A percentile compares a stretch with the other conserved stretches of the same genome.
Evolutionary conservation across 2,329 filamentous ascomycete genomes (phyloP).

Genomic region (Akanthomyces dipterigenus): DNA sequence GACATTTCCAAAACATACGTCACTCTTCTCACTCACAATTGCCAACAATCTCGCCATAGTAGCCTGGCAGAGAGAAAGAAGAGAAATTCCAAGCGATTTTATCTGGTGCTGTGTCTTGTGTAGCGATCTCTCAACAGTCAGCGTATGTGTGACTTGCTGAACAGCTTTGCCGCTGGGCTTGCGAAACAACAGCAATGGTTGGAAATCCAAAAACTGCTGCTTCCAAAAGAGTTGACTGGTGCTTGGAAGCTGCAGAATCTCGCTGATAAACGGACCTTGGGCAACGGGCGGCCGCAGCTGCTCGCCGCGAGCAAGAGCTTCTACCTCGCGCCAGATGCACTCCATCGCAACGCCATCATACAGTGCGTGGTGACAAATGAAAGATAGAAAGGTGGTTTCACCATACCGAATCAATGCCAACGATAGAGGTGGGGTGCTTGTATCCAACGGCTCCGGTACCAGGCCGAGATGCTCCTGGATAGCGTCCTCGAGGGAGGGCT

Average conservation of each 20-base stretch:
- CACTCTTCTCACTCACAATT: conserved; percentile 45
- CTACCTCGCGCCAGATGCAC: conserved; percentile 63
- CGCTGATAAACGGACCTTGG: conserved; percentile 58
- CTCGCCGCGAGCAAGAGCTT: conserved; percentile 45
- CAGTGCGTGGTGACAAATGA: conserved; percentile 68
- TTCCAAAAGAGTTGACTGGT: conserved; percentile 61
- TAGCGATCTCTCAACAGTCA: conserved; percentile 31
- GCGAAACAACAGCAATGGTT: conserved; percentile 23
- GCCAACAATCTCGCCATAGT: conserved; percentile 63
- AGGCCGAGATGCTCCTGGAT: conserved; percentile 33
- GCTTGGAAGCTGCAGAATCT: conserved; percentile 43
- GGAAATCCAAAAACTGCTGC: conserved; percentile 45
- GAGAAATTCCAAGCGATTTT: conserved; percentile 49
- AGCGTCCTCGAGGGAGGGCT: conserved; percentile 28
- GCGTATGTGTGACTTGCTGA: conserved; percentile 23
- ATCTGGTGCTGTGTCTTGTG: conserved; percentile 40
- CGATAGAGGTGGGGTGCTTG: conserved; percentile 37
- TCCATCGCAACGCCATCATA: conserved; percentile 79
- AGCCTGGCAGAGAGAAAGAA: conserved; percentile 64
- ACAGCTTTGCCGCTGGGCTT: conserved; percentile 17
- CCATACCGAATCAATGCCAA: conserved; percentile 33
- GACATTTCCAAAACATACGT: conserved; percentile 84
- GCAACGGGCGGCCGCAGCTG: conserved; percentile 42
- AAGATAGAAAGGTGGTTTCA: conserved; percentile 34
- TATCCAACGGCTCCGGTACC: conserved; percentile 37